phyloP scores from a whole-genome alignment of 495 filamentous ascomycete genomes.

The Penicillium lividum region DNA sequence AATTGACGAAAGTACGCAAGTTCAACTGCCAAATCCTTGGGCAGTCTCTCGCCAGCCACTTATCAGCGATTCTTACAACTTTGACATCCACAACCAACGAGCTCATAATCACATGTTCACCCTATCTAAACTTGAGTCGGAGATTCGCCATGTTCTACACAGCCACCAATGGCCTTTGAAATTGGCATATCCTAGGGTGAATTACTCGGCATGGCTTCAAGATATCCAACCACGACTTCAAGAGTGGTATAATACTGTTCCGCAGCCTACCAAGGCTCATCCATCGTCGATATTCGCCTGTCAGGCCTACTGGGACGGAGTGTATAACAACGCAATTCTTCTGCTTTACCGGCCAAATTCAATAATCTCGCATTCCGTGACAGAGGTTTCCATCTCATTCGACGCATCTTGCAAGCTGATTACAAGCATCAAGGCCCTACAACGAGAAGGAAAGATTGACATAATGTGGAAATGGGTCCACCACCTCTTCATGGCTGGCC shows the following conservation, averaged over 20 bases:
- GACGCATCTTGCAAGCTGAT: slow-evolving; percentile 1
- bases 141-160: slow-evolving; percentile 4
- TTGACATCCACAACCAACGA: slow-evolving; percentile 5
- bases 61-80: not conserved
- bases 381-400: not conserved
- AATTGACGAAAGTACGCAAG: slow-evolving; percentile 7
- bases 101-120: slow-evolving; percentile 3
- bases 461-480: slow-evolving; percentile 5
- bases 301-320: slow-evolving; percentile 5
- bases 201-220: slow-evolving; percentile 2
- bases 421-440: slow-evolving; percentile 3
- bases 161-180: not conserved
- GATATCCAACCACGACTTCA: slow-evolving; percentile 4
- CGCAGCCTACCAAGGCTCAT: slow-evolving; percentile 1
- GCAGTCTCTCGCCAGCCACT: not conserved
- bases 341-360: not conserved
- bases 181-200: slow-evolving; percentile 3
- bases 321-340: not conserved
- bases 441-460: slow-evolving; percentile 6
- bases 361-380: too few species aligned
- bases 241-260: slow-evolving; percentile 5
- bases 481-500: slow-evolving; percentile 7
- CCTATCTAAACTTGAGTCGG: slow-evolving; percentile 2
- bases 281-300: slow-evolving; percentile 4
- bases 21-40: slow-evolving; percentile 10